Evolutionary conservation across 495 filamentous ascomycete genomes (phyloP), one percentile per base, ranked within the genome.

Genomic region (Aspergillus nidulans): DNA sequence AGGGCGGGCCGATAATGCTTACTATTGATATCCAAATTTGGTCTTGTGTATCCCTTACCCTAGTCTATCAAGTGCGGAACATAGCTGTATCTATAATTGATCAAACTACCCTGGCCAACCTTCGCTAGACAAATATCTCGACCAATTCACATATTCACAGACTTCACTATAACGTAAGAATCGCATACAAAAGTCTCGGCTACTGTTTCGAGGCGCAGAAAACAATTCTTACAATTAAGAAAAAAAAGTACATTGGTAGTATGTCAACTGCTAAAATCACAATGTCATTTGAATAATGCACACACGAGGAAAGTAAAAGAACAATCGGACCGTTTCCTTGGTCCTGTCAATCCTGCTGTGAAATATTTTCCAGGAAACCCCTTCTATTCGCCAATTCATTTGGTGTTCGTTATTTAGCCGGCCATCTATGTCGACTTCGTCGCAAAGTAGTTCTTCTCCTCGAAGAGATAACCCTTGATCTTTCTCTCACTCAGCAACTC

Each of bases 381-480:
- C n/a, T n/a, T n/a, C n/a, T n/a, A n/a, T n/a, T n/a, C n/a, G n/a
- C n/a, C n/a, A n/a, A n/a, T n/a, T n/a, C n/a, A n/a, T n/a, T n/a
- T n/a, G n/a, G n/a, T n/a, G n/a, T n/a, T n/a, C n/a, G n/a, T n/a
- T n/a, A n/a, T 16, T 8, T 44, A 9, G 15, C 16, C 25, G n/a
- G n/a, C 23, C 7, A 30, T 18, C 23, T 30, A 55, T 19, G 53
- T 56, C 25, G 53, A 48, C 53, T 56, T 56, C 18, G 49, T 46
- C 57, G 47, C 52, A 51, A 87, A 76, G 69, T 88, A 89, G 74
- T 97, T 95, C 75, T 94, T 88, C 80, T 96, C 91, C 75, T 92
- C 79, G 62, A 92, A 94, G 42, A 92, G 68, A 69, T 95, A 97
- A 61, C 94, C 94, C 76, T 82, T 85, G 63, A 97, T 78, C 76